Evolutionary conservation across 331 rosid species (phyloP).

Genomic region (Arachis monticola): DNA sequence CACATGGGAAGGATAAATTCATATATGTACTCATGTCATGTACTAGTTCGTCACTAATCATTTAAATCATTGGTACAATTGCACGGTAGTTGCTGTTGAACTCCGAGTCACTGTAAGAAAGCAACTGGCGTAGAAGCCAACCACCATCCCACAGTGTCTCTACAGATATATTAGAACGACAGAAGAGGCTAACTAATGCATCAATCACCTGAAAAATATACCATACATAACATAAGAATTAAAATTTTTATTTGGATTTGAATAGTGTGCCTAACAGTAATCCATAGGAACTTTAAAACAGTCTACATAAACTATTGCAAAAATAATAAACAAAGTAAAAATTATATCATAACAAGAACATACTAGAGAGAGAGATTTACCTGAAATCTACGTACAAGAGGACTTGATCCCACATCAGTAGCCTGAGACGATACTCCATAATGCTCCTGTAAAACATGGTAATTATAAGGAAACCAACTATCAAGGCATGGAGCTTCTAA

Average conservation of each 20-base stretch:
- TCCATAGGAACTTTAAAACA: conserved; percentile 3
- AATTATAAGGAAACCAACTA: conserved; percentile 31
- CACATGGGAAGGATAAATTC: conserved; percentile 27
- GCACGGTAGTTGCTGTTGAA: conserved; percentile 48
- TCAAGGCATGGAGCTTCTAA: conserved; percentile 26
- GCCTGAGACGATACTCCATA: conserved; percentile 58
- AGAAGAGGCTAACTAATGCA: conserved; percentile 77
- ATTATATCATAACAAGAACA: conserved; percentile 27
- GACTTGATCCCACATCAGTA: conserved; percentile 49
- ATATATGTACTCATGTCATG: conserved; percentile 10
- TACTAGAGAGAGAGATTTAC: conserved; percentile 47
- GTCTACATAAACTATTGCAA: conserved; percentile 23
- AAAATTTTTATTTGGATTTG: not conserved
- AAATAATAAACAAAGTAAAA: not conserved
- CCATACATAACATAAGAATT: conserved; percentile 27
- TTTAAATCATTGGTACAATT: conserved; percentile 21
- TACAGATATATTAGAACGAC: conserved; percentile 79
- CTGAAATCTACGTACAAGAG: conserved; percentile 74
- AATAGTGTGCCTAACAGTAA: not conserved
- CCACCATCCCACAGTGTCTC: conserved; percentile 92
- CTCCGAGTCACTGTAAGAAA: conserved; percentile 78
- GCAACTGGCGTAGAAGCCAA: conserved; percentile 94
- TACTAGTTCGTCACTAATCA: conserved; percentile 9
- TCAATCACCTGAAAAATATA: conserved; percentile 73
- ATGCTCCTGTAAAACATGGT: conserved; percentile 56